Conservation (phyloP, 352 stramenopile genomes). For the Pythium insidiosum region DNA sequence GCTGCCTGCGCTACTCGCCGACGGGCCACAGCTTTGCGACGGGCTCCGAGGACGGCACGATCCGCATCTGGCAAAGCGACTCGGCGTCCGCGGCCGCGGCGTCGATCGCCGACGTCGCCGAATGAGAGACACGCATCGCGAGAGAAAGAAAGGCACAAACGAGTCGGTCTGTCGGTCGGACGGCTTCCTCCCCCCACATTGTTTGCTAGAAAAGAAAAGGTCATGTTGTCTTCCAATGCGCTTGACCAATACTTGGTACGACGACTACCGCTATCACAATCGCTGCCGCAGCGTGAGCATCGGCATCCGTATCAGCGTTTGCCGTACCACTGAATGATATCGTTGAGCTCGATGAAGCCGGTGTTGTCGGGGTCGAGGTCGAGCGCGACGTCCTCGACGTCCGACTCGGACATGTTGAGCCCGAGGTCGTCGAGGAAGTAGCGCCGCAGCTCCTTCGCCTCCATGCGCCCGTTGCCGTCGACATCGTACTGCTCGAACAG, state of each 20-base stretch:
- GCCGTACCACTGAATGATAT: conserved; percentile 81
- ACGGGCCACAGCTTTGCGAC: conserved; percentile 92
- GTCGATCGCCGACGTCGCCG: conserved; percentile 42
- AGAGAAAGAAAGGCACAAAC: no score
- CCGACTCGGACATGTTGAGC: conserved; percentile 41
- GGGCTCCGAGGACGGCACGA: conserved; percentile 96
- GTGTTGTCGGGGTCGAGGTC: conserved; percentile 67
- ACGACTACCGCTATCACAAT: no score
- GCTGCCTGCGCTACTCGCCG: conserved; percentile 94
- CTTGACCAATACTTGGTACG: no score
- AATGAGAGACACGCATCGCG: no score
- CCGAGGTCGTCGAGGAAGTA: conserved; percentile 63
- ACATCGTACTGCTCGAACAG: conserved; percentile 79
- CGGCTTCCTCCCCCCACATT: no score
- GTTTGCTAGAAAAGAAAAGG: no score
- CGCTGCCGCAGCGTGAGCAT: no score
- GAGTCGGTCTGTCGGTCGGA: no score
- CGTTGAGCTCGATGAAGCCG: conserved; percentile 74
- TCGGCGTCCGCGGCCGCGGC: conserved; percentile 51
- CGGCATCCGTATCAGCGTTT: conserved; percentile 63
- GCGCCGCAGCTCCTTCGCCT: conserved; percentile 56
- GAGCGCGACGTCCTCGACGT: conserved; percentile 58
- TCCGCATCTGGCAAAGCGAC: conserved; percentile 93
- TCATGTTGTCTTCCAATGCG: no score
- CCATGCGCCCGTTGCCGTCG: conserved; percentile 72